Base-by-base conservation (phyloP, 805 yeast species). In the Saturnispora dispora region DNA sequence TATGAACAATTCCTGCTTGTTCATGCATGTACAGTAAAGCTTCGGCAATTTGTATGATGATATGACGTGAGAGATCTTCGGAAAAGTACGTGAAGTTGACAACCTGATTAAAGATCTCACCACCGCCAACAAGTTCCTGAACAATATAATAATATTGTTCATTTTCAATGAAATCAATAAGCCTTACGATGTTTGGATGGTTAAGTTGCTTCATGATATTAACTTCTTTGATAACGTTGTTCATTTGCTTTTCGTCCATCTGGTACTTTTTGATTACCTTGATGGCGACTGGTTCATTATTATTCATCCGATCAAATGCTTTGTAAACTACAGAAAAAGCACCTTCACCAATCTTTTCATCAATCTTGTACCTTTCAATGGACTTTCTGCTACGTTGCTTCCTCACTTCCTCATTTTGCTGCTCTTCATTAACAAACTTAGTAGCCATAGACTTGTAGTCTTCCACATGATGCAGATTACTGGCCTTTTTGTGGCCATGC, bases 41-140 rank as follows among this genome's bases (percentile, higher is more conserved):
- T 46, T 76, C 71, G 4, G 87, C 84, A 33, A 86, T 82, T 63
- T 85, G 95, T 41, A 75, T 61, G 54, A 86, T 84, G 5, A 85
- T 80, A 66, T 85, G 91, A 23, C 88, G 72, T 18, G 88, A 72
- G 55, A 85, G 71, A 52, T 81, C 81, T 64, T 85, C 95, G 47
- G 82, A 74, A 64, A 85, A 83, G 63, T 85, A 85, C 0, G 95
- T 86, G 58, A 77, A 78, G 52, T 84, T 82, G 47, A 86, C 86
- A 59, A 85, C 84, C 62, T 85, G 86, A 56, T 83, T 85, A 69
- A 86, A 85, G 33, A 85, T 76, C 67, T 85, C 95, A 9, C 93
- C 93, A 13, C 95, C 95, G 8, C 71, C 64, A n/a, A 83, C 79
- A 44, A 81, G 67, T 61, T 86, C 95, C 62, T 85, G 87, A 20